phyloP scores from a whole-genome alignment of 2,329 filamentous ascomycete genomes.

The Onygena corvina region DNA sequence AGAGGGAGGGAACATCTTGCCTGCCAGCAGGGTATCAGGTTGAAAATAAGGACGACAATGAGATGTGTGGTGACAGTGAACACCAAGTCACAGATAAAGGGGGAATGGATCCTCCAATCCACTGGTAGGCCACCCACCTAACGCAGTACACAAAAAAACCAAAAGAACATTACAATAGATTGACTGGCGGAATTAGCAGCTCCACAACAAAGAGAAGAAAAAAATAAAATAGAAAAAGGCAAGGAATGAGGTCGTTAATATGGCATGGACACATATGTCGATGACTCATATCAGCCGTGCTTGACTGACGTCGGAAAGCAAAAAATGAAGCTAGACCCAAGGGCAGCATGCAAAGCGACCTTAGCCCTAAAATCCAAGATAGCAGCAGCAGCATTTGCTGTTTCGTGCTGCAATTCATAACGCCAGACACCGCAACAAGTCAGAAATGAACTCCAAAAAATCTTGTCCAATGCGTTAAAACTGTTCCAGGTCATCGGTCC shows the following conservation, averaged over 20 bases:
- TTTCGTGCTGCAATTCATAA: not conserved
- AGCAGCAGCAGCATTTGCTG: not conserved
- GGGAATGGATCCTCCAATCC: not conserved
- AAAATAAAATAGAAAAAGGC: not conserved
- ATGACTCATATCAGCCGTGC: not conserved
- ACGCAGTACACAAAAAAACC: no score
- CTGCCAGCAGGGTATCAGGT: constrained; percentile 1
- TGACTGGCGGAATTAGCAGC: not conserved
- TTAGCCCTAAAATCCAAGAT: not conserved
- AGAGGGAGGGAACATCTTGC: not conserved
- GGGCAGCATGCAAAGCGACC: not conserved
- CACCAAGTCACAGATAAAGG: not conserved
- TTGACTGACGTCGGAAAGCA: not conserved
- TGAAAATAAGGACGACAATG: not conserved
- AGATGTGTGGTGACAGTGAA: not conserved
- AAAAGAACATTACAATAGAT: constrained; percentile 5
- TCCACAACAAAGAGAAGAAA: not conserved
- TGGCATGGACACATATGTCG: not conserved
- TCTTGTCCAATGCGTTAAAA: constrained; percentile 22
- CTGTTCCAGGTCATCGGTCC: constrained; percentile 41
- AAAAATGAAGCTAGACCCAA: not conserved
- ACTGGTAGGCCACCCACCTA: constrained; percentile 1
- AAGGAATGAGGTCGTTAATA: constrained; percentile 2
- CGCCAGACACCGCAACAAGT: not conserved
- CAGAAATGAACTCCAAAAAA: constrained; percentile 1